phyloP scores from a whole-genome alignment of 2,329 filamentous ascomycete genomes.

The Alternaria tenuissima region DNA sequence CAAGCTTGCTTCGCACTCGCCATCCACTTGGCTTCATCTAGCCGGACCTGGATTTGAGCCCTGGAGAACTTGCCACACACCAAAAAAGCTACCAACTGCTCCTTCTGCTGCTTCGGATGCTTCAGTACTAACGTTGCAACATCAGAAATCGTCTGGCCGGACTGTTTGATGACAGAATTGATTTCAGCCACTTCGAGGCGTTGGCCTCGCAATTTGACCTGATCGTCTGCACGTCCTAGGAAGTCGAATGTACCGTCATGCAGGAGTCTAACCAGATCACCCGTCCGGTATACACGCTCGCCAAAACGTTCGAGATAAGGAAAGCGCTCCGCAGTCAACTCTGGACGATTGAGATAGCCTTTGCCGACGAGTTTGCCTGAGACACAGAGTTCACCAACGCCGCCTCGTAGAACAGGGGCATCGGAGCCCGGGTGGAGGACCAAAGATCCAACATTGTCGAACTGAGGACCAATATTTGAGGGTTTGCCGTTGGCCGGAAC shows the following conservation, averaged over 20 bases:
- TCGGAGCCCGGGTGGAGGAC: conserved; percentile 76
- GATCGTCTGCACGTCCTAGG: conserved; percentile 85
- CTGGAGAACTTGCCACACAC: conserved; percentile 36
- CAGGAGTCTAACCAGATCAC: conserved; percentile 83
- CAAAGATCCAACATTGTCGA: conserved; percentile 85
- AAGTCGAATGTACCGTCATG: conserved; percentile 87
- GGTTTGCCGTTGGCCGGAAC: conserved; percentile 80
- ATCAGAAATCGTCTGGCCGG: conserved; percentile 67
- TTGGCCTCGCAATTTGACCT: conserved; percentile 90
- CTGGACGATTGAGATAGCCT: conserved; percentile 81
- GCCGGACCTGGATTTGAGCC: conserved; percentile 29
- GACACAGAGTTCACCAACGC: conserved; percentile 86
- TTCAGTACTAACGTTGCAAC: conserved; percentile 79
- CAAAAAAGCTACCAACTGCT: conserved; percentile 81
- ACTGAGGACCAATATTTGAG: conserved; percentile 87
- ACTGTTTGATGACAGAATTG: conserved; percentile 78
- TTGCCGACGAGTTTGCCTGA: conserved; percentile 87
- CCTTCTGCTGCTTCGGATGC: conserved; percentile 75
- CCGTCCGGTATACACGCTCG: conserved; percentile 78
- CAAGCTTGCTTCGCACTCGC: conserved; percentile 63
- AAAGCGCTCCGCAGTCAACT: conserved; percentile 81
- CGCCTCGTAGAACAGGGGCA: conserved; percentile 76
- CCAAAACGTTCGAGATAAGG: conserved; percentile 64
- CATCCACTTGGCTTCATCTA: conserved; percentile 30
- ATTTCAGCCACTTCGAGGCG: conserved; percentile 91